phyloP scores from a whole-genome alignment of 768 basidiomycete species.

The Butyriboletus loyo region DNA sequence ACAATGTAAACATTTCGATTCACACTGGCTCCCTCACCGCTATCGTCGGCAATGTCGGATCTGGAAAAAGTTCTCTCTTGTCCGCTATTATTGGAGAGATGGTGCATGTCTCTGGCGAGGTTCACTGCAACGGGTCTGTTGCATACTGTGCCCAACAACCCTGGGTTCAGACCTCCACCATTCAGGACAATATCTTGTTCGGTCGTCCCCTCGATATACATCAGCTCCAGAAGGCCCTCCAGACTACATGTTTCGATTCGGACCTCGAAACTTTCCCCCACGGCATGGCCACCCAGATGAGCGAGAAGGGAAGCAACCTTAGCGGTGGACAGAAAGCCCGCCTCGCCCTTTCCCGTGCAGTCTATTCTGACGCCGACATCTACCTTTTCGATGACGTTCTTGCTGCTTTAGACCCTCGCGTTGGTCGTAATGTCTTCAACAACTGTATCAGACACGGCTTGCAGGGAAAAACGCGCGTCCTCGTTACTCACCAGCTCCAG shows the following conservation, averaged over 20 bases:
- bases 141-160: slow-evolving; percentile 34
- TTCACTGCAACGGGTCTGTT: slow-evolving; percentile 23
- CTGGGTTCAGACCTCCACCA: slow-evolving; percentile 30
- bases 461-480: slow-evolving; percentile 25
- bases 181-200: slow-evolving; percentile 32
- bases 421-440: slow-evolving; percentile 35
- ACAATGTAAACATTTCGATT: slow-evolving; percentile 21
- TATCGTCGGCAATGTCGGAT: slow-evolving; percentile 26
- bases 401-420: slow-evolving; percentile 45
- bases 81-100: slow-evolving; percentile 32
- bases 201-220: slow-evolving; percentile 27
- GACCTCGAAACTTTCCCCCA: slow-evolving; percentile 29
- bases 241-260: slow-evolving; percentile 27
- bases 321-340: slow-evolving; percentile 52
- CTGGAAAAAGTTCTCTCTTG: slow-evolving; percentile 29
- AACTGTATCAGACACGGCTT: slow-evolving; percentile 23
- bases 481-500: slow-evolving; percentile 32
- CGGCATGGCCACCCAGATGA: slow-evolving; percentile 41
- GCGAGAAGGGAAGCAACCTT: slow-evolving; percentile 44
- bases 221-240: slow-evolving; percentile 26
- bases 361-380: slow-evolving; percentile 42
- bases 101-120: slow-evolving; percentile 24
- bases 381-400: slow-evolving; percentile 48
- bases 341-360: slow-evolving; percentile 43
- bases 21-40: slow-evolving; percentile 24